These are phyloP conservation scores for Pseudozyma tsukubaensis DNA, from an alignment of 1,284 basidiomycete species.

Conservation along the genomic window DNA sequence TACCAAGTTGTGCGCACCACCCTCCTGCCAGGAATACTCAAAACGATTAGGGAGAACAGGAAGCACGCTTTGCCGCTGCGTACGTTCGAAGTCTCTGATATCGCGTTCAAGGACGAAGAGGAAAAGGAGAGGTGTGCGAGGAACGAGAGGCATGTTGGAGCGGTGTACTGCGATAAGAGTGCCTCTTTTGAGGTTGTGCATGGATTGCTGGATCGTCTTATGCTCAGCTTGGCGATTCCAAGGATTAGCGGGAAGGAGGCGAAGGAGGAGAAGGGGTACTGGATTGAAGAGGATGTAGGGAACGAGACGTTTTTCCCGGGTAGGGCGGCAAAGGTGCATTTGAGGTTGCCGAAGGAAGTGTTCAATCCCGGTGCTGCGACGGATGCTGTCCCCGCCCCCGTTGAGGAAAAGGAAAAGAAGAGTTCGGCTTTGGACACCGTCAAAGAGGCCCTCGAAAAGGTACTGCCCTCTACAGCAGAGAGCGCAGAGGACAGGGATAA, in stretches of 20 bases:
- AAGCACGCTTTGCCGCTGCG: constrained; percentile 91
- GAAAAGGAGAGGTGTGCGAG: constrained; percentile 81
- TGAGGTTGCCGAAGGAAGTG: constrained; percentile 72
- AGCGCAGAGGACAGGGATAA: constrained; percentile 10
- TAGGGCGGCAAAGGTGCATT: constrained; percentile 89
- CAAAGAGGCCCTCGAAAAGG: constrained; percentile 26
- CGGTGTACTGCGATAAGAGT: constrained; percentile 93
- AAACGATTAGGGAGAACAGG: constrained; percentile 95
- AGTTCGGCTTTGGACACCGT: constrained; percentile 31
- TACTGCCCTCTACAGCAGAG: constrained; percentile 6
- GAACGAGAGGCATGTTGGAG: constrained; percentile 87
- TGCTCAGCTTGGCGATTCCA: constrained; percentile 92
- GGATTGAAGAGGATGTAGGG: constrained; percentile 76
- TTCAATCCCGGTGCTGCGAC: constrained; percentile 33
- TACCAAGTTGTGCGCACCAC: constrained; percentile 98
- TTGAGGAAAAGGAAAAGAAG: not conserved
- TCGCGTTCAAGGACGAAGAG: constrained; percentile 85
- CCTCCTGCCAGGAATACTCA: constrained; percentile 92
- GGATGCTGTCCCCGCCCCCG: constrained; percentile 3
- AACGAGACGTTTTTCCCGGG: constrained; percentile 94
- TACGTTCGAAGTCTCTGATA: constrained; percentile 93
- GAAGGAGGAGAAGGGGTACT: constrained; percentile 81
- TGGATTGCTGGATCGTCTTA: constrained; percentile 89
- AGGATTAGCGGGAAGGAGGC: constrained; percentile 75
- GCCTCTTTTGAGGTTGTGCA: constrained; percentile 98